Conservation (phyloP, 345 rosid genomes). For the Arabis alpina region DNA sequence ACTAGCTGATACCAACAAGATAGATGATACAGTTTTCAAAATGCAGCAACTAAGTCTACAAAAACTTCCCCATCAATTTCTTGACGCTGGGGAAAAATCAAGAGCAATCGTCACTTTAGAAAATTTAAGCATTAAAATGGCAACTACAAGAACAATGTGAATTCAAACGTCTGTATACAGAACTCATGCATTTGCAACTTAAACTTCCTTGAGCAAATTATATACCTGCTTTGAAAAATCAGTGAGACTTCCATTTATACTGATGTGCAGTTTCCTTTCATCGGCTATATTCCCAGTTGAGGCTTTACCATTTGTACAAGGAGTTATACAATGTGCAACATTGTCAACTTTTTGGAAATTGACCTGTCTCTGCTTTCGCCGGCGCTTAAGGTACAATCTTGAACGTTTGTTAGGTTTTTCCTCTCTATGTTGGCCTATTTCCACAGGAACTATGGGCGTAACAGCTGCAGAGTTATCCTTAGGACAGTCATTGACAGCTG, state of each 20-base stretch:
- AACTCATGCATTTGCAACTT: constrained; percentile 12
- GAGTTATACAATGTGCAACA: constrained; percentile 30
- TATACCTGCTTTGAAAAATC: constrained; percentile 32
- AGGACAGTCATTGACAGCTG: constrained; percentile 28
- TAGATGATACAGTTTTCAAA: too few relatives aligned
- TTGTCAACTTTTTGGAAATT: constrained; percentile 3
- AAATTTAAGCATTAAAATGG: not conserved
- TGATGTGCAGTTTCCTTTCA: constrained; percentile 16
- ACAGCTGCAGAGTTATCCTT: constrained; percentile 18
- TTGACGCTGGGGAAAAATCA: not conserved
- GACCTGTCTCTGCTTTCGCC: constrained; percentile 33
- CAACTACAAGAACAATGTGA: constrained; percentile 4
- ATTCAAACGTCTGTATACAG: not conserved
- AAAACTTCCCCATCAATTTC: constrained; percentile 1
- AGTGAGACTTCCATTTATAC: constrained; percentile 17
- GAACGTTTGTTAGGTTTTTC: constrained; percentile 31
- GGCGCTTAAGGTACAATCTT: constrained; percentile 43
- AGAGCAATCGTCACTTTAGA: constrained; percentile 9
- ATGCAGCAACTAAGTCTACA: constrained; percentile 2
- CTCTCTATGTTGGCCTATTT: constrained; percentile 24
- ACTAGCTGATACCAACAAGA: too few relatives aligned
- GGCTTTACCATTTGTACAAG: constrained; percentile 25
- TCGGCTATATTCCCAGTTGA: constrained; percentile 20
- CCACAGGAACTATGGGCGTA: constrained; percentile 13
- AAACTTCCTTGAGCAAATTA: constrained; percentile 1